A percentile compares a stretch with the other conserved stretches of the same genome.
Evolutionary conservation across 768 basidiomycete genomes (phyloP).

Genomic region (Psilocybe subaeruginosa): DNA sequence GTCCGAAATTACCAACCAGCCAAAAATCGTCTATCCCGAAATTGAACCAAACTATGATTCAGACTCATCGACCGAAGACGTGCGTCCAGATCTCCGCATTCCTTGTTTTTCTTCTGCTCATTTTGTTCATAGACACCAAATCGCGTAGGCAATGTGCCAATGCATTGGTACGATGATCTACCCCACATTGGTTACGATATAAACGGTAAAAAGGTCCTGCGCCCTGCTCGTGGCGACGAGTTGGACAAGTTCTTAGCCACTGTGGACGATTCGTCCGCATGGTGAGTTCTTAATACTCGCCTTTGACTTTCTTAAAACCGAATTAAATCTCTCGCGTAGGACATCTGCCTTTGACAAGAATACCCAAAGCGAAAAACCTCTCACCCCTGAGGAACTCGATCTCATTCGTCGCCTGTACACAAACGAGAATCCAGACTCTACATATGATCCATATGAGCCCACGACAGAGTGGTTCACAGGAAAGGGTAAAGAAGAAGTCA

Average conservation of each 20-base stretch:
- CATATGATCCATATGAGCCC: conserved; percentile 91
- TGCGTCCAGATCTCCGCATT: conserved; percentile 35
- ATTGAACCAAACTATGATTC: conserved; percentile 92
- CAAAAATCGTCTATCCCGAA: conserved; percentile 82
- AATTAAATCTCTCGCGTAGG: conserved; percentile 45
- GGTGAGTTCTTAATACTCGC: conserved; percentile 49
- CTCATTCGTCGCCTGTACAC: conserved; percentile 91
- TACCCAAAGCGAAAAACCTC: conserved; percentile 80
- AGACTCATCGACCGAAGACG: conserved; percentile 91
- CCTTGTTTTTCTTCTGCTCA: not conserved
- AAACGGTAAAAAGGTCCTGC: conserved; percentile 90
- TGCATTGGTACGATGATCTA: conserved; percentile 99
- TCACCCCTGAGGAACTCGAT: conserved; percentile 91
- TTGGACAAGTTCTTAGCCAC: conserved; percentile 95
- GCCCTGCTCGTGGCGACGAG: conserved; percentile 95
- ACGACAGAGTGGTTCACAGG: conserved; percentile 98
- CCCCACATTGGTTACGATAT: conserved; percentile 99
- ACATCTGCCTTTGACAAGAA: conserved; percentile 92
- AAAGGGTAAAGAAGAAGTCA: conserved; percentile 90
- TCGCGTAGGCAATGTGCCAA: conserved; percentile 91
- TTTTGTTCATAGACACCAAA: conserved; percentile 75
- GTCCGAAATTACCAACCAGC: conserved; percentile 84
- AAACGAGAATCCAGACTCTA: conserved; percentile 88
- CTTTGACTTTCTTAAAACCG: not conserved
- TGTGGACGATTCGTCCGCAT: conserved; percentile 88